Conservation (phyloP, 352 stramenopile genomes). For the Pythium diclinum region DNA sequence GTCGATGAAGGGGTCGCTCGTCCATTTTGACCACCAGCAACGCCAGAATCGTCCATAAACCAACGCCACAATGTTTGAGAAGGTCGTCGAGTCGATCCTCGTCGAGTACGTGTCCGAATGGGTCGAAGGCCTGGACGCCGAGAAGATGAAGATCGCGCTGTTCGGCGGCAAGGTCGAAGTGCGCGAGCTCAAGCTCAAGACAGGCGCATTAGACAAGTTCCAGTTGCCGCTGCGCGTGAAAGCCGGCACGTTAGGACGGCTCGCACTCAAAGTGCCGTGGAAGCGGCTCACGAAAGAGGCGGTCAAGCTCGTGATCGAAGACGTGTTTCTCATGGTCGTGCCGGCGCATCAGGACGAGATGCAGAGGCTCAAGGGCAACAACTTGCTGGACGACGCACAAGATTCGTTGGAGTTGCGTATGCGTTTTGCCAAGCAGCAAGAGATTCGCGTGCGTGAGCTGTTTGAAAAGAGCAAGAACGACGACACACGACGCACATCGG, state of each 20-base stretch:
- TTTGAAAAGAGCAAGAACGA: conserved; percentile 69
- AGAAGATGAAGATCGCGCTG: conserved; percentile 87
- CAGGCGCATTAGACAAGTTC: conserved; percentile 71
- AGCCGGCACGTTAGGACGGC: conserved; percentile 52
- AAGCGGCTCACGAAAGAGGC: conserved; percentile 77
- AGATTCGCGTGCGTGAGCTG: conserved; percentile 72
- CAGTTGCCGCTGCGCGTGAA: conserved; percentile 78
- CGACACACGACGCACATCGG: conserved; percentile 22
- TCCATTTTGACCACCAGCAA: neutral
- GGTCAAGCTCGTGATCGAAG: conserved; percentile 73
- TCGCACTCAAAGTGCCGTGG: conserved; percentile 84
- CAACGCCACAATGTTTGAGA: conserved; percentile 73
- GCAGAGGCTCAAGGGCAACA: conserved; percentile 28
- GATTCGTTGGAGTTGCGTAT: conserved; percentile 62
- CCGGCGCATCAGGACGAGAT: conserved; percentile 59
- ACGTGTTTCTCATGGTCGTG: conserved; percentile 73
- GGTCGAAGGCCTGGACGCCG: conserved; percentile 78
- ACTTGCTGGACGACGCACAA: conserved; percentile 31
- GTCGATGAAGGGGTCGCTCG: neutral
- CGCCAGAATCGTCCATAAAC: neutral
- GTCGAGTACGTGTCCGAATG: conserved; percentile 87
- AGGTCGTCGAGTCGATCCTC: conserved; percentile 78
- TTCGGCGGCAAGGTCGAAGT: conserved; percentile 85
- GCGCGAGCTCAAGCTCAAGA: conserved; percentile 68
- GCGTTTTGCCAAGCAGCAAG: conserved; percentile 80